These are phyloP conservation scores for Candida parachauliodes DNA, from an alignment of 805 yeast species.

Conservation along the genomic window DNA sequence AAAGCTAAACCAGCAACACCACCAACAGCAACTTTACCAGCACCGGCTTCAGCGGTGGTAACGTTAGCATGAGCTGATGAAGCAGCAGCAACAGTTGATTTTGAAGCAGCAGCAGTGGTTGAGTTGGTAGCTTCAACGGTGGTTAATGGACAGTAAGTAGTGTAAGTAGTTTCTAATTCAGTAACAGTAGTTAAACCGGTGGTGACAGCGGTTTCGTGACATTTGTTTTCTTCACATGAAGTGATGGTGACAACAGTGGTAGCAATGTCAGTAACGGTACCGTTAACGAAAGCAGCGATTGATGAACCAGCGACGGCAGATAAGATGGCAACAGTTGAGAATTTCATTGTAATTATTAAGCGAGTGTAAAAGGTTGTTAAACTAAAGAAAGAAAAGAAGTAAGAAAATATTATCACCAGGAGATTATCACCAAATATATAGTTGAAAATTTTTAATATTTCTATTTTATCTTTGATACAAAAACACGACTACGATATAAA, in stretches of 20 bases:
- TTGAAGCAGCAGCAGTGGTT: conserved; percentile 37
- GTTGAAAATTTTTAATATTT: background rate
- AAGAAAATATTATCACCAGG: background rate
- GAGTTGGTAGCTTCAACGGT: conserved; percentile 44
- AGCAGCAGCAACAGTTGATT: conserved; percentile 16
- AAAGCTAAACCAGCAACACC: conserved; percentile 54
- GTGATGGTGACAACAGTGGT: conserved; percentile 34
- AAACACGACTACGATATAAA: no score
- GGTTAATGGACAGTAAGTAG: conserved; percentile 78
- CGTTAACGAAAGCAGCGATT: conserved; percentile 28
- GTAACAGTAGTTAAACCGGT: conserved; percentile 43
- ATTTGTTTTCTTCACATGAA: conserved; percentile 32
- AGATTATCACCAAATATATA: background rate
- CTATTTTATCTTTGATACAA: no score
- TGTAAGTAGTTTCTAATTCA: conserved; percentile 60
- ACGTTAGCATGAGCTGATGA: conserved; percentile 16
- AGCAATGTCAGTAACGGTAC: conserved; percentile 15
- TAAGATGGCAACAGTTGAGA: conserved; percentile 27
- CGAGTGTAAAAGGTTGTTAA: conserved; percentile 12
- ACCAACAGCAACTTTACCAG: conserved; percentile 43
- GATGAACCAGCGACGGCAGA: conserved; percentile 26
- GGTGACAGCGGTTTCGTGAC: conserved; percentile 27
- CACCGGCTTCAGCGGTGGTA: conserved; percentile 31
- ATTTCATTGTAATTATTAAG: conserved; percentile 27
- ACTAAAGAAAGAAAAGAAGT: background rate